Percentiles rank a stretch among this genome's conserved stretches.
Evolutionary conservation across 1,284 basidiomycete species (phyloP).

Genomic region (Marasmius oreades): DNA sequence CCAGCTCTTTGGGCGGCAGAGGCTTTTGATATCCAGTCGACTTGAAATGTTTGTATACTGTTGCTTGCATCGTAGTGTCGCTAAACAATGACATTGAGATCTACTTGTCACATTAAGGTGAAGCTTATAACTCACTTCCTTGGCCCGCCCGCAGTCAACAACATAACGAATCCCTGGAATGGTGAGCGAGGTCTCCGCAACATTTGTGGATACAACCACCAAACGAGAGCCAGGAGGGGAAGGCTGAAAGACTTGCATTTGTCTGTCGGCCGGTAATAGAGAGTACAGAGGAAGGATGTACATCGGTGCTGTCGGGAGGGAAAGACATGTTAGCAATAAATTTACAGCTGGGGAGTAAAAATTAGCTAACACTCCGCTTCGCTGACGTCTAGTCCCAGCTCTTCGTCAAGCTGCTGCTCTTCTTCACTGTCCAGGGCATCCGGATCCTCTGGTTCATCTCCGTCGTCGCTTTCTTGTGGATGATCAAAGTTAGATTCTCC

Average conservation of each 20-base stretch:
- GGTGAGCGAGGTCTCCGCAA: constrained; percentile 97
- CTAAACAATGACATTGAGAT: constrained; percentile 43
- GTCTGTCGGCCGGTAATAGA: constrained; percentile 92
- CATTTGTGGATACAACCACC: constrained; percentile 96
- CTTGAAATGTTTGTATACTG: constrained; percentile 94
- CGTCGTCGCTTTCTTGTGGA: constrained; percentile 56
- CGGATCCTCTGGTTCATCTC: constrained; percentile 49
- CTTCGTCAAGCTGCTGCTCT: constrained; percentile 49
- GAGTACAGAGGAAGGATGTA: constrained; percentile 95
- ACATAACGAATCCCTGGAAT: constrained; percentile 99
- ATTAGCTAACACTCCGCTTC: constrained; percentile 55
- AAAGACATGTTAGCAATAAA: constrained; percentile 6
- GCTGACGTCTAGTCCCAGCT: constrained; percentile 52
- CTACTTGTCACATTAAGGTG: background rate
- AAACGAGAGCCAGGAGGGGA: constrained; percentile 85
- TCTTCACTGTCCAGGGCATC: constrained; percentile 50
- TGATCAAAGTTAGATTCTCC: constrained; percentile 44
- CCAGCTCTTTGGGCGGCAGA: constrained; percentile 95
- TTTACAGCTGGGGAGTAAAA: constrained; percentile 1
- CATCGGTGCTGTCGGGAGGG: constrained; percentile 57
- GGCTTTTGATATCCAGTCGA: constrained; percentile 95
- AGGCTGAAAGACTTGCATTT: constrained; percentile 93
- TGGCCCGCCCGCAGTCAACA: constrained; percentile 93
- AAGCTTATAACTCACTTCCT: constrained; percentile 64
- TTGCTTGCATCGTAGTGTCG: constrained; percentile 96